A percentile compares a stretch with the other conserved stretches of the same genome.
Conservation (phyloP, 192 early-diverging fungal species). For the Fimicolochytrium jonesii region DNA sequence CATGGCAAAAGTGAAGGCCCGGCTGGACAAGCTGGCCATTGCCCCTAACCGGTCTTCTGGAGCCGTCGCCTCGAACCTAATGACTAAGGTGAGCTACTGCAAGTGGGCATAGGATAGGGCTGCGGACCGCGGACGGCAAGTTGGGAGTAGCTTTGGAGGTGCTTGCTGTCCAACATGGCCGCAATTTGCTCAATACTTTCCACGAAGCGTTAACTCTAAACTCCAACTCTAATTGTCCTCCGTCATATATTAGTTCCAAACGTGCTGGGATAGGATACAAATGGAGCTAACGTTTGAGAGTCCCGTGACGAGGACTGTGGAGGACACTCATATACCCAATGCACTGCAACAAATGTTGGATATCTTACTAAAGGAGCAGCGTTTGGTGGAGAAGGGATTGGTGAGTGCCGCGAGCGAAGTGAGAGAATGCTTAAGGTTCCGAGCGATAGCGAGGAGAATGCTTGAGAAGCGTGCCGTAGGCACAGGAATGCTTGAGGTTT, state of each 20-base stretch:
- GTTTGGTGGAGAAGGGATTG: conserved; percentile 62
- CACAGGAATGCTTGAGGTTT: too few relatives aligned
- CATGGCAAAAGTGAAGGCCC: not conserved
- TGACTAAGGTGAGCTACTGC: conserved; percentile 1
- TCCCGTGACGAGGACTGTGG: conserved; percentile 42
- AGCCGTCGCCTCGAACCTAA: not conserved
- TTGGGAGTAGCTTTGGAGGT: too few relatives aligned
- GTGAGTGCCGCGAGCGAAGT: too few relatives aligned
- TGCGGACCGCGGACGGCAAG: too few relatives aligned
- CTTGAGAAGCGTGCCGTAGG: too few relatives aligned
- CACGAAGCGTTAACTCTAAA: not conserved
- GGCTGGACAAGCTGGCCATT: not conserved
- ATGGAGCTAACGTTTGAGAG: conserved; percentile 27
- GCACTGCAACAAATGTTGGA: conserved; percentile 80
- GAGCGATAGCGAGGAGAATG: too few relatives aligned
- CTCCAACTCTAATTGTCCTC: too few relatives aligned
- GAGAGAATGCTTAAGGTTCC: too few relatives aligned
- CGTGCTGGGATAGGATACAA: conserved; percentile 25
- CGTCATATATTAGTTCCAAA: conserved; percentile 13
- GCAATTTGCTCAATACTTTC: not conserved
- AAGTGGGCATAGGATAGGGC: too few relatives aligned
- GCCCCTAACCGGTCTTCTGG: not conserved
- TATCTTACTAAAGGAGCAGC: conserved; percentile 83
- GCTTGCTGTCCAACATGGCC: too few relatives aligned
- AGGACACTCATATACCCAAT: conserved; percentile 72